Base-by-base conservation (phyloP, 371 early-diverging fungal species). In the Batrachochytrium dendrobatidis region DNA sequence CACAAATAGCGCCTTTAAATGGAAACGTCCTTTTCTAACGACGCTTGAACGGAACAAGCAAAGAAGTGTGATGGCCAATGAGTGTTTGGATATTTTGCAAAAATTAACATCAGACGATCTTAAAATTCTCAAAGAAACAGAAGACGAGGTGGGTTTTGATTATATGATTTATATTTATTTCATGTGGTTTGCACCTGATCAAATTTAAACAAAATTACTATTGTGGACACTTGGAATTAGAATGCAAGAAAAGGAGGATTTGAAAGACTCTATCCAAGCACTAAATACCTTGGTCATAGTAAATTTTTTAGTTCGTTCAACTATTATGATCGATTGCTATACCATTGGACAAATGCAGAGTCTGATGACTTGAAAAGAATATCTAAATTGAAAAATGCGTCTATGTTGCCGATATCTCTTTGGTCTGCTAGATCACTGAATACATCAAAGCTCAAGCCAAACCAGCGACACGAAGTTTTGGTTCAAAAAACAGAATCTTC, bases 101-200 rank as follows among this genome's bases (percentile, higher is more conserved):
- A 52, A 62, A 18, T 58, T 74, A 60, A 66, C 62, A 0, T 63
- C 53, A 1, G 46, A 61, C 25, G 75, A 74, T 46, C 32, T 67
- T 5, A 30, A 59, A 29, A 26, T 64, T n/a, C 57, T 74, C 18
- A 51, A 58, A 56, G 64, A 67, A 35, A 28, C 60, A 1, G 75
- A 74, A 46, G 68, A 74, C 49, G 75, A 74, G 64, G 67, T n/a
- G n/a, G n/a, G n/a, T n/a, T n/a, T n/a, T n/a, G n/a, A n/a, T 74
- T 53, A 0, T 53, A 28, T 8, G 15, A 6, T 4, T 25, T 17
- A 28, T 10, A 53, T 12, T 10, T 18, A 10, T 15, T 7, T 33
- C 39, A 34, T 4, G 1, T 7, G 33, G n/a, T 30, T 34, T 7
- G 7, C 18, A n/a, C 8, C 31, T 31, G 7, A 28, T 17, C 7